These are phyloP conservation scores for Linnemannia schmuckeri DNA, from an alignment of 192 early-diverging fungal genomes.

Conservation along the genomic window DNA sequence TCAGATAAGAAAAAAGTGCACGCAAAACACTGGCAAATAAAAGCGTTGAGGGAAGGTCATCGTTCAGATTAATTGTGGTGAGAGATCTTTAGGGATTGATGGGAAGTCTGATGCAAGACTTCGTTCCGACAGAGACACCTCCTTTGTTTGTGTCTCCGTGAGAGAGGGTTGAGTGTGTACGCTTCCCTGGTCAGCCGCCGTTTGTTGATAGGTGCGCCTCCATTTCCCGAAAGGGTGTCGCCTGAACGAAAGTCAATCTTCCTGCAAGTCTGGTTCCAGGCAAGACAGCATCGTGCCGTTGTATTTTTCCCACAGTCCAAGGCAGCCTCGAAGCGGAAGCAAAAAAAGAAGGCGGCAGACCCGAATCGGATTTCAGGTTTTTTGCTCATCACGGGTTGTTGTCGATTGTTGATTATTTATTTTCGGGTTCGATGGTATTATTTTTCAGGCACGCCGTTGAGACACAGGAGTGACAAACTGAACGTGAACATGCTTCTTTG, in stretches of 20 bases:
- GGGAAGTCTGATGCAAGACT: background rate
- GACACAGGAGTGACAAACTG: background rate
- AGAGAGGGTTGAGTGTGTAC: background rate
- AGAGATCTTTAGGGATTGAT: background rate
- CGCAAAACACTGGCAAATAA: background rate
- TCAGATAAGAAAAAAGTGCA: background rate
- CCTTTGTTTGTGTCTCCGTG: background rate
- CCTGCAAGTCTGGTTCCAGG: background rate
- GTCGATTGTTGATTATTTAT: background rate
- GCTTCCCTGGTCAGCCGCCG: background rate
- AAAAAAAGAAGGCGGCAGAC: too few relatives aligned
- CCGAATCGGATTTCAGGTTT: slow-evolving; percentile 7
- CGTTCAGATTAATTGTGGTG: background rate
- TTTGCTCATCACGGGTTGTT: slow-evolving; percentile 1
- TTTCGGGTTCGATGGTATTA: background rate
- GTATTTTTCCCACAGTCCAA: slow-evolving; percentile 5
- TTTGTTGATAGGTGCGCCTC: slow-evolving; percentile 1
- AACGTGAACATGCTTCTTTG: background rate
- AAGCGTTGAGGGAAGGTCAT: background rate
- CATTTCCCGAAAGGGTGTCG: background rate
- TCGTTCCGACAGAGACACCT: background rate
- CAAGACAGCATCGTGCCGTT: background rate
- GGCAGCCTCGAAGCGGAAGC: background rate
- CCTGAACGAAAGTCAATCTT: background rate
- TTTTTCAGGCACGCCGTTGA: slow-evolving; percentile 3